Conservation (phyloP, 257 asterid genomes). For the Jaltomata sinuosa region DNA sequence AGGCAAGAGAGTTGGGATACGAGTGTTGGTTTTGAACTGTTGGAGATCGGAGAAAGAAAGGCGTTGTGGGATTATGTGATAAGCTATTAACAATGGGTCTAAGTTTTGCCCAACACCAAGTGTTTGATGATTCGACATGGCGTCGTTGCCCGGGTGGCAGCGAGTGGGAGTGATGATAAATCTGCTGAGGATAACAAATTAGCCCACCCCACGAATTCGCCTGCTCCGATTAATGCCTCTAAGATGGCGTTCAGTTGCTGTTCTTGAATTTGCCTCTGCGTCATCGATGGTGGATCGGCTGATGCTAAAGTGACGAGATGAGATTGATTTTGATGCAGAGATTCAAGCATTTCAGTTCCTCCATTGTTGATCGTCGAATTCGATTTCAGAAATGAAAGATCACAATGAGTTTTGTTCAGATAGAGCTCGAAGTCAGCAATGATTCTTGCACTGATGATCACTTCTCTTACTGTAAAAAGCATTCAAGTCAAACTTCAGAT, state of each 20-base stretch:
- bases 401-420: conserved; percentile 13
- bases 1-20: conserved; percentile 58
- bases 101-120: conserved; percentile 2
- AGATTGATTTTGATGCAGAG: neutral
- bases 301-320: neutral
- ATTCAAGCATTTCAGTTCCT: neutral
- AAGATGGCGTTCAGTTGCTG: conserved; percentile 39
- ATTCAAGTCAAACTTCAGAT: neutral
- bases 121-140: conserved; percentile 30
- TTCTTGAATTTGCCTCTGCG: conserved; percentile 8
- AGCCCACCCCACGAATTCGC: conserved; percentile 54
- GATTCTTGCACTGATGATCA: conserved; percentile 23
- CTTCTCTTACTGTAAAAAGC: conserved; percentile 25
- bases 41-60: conserved; percentile 49
- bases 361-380: no score
- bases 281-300: neutral
- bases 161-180: conserved; percentile 35
- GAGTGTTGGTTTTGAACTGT: conserved; percentile 10
- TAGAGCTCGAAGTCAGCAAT: no score
- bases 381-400: conserved; percentile 8
- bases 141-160: conserved; percentile 62
- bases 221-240: conserved; percentile 48
- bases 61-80: conserved; percentile 66
- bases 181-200: conserved; percentile 39
- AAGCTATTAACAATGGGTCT: conserved; percentile 43